Evolutionary conservation across 768 basidiomycete genomes (phyloP).

Genomic region (Rhodotorula toruloides): DNA sequence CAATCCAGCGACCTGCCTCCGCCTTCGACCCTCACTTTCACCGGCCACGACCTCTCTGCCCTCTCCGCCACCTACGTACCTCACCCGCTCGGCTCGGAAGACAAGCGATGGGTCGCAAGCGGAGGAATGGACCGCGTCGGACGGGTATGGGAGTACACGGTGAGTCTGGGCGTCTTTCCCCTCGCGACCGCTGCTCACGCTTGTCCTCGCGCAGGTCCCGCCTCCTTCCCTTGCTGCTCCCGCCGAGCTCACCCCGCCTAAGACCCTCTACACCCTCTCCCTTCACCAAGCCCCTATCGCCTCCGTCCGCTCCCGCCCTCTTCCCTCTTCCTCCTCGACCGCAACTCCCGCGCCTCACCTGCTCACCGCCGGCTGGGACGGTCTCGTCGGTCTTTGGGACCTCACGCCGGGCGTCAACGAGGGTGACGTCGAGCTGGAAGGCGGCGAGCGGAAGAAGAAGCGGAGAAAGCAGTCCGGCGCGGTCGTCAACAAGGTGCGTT

Average conservation of each 20-base stretch:
- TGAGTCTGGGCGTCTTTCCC: neutral
- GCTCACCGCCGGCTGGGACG: constrained; percentile 82
- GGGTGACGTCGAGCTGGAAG: constrained; percentile 50
- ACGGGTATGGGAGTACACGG: constrained; percentile 39
- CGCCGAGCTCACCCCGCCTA: constrained; percentile 43
- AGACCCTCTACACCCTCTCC: constrained; percentile 65
- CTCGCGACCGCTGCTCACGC: neutral
- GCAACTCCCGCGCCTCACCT: constrained; percentile 56
- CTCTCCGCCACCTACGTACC: constrained; percentile 62
- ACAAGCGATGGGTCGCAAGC: constrained; percentile 37
- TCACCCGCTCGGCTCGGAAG: constrained; percentile 1
- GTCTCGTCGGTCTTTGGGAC: constrained; percentile 75
- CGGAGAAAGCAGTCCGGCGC: constrained; percentile 56
- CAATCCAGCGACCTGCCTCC: constrained; percentile 62
- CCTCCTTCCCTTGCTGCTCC: constrained; percentile 46
- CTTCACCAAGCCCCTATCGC: constrained; percentile 78
- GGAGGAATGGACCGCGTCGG: constrained; percentile 63
- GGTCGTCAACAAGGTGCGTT: constrained; percentile 53
- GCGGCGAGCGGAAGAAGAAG: constrained; percentile 57
- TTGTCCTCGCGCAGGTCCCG: constrained; percentile 19
- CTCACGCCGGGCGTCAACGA: constrained; percentile 63
- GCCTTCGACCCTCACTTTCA: constrained; percentile 53
- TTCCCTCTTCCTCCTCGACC: constrained; percentile 3
- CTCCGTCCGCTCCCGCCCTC: constrained; percentile 54
- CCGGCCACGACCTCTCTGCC: constrained; percentile 62